Evolutionary conservation across 192 early-diverging fungal genomes (phyloP).

Genomic region (Podila clonocystis): DNA sequence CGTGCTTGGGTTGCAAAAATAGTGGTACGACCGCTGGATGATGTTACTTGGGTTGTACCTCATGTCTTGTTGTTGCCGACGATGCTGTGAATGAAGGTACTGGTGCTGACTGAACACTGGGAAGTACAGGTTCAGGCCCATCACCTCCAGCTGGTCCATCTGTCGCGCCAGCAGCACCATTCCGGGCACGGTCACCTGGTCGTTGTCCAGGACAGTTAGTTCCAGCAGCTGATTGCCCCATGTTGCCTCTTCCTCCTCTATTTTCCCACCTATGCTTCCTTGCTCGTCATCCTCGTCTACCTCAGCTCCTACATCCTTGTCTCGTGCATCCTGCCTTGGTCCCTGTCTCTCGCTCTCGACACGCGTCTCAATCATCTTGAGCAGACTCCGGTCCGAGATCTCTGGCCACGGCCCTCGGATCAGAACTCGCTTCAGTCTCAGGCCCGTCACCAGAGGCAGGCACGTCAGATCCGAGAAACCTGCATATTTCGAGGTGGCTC

Average conservation of each 20-base stretch:
- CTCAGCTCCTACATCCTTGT: neutral
- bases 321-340: neutral
- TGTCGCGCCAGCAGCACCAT: conserved; percentile 31
- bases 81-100: neutral
- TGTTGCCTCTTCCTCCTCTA: neutral
- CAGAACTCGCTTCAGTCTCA: conserved; percentile 11
- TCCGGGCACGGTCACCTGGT: conserved; percentile 19
- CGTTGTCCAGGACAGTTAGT: conserved; percentile 23
- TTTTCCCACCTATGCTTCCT: neutral
- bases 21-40: too few relatives aligned
- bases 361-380: conserved; percentile 24
- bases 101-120: neutral
- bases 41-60: too few relatives aligned
- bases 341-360: neutral
- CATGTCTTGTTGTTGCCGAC: neutral
- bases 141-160: conserved; percentile 32
- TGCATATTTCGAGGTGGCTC: neutral
- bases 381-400: conserved; percentile 23
- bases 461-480: conserved; percentile 8
- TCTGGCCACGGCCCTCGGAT: conserved; percentile 39
- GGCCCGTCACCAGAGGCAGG: conserved; percentile 5
- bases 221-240: conserved; percentile 27
- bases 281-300: neutral
- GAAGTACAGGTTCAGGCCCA: conserved; percentile 22
- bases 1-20: too few relatives aligned